These are phyloP conservation scores for Globisporangium solare DNA, from an alignment of 352 stramenopile genomes.

Conservation along the genomic window DNA sequence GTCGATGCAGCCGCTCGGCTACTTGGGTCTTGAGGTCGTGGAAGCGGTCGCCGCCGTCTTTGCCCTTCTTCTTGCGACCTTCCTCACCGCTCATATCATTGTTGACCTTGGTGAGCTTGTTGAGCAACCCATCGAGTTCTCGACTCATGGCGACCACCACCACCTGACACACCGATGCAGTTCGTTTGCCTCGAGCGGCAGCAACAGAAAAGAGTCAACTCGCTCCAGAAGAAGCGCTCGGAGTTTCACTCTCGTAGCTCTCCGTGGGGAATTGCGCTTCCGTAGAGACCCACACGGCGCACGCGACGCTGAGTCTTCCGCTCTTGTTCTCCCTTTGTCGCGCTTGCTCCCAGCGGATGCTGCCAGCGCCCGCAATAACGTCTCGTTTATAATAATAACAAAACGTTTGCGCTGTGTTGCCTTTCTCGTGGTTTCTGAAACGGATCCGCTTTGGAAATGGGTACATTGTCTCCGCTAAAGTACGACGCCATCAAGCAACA, in stretches of 20 bases:
- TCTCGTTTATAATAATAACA: neutral
- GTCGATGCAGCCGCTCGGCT: slow-evolving; percentile 63
- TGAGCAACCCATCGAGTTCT: slow-evolving; percentile 72
- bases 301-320: too few relatives aligned
- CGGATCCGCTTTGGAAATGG: slow-evolving; percentile 1
- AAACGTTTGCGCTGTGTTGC: too few relatives aligned
- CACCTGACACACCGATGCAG: neutral
- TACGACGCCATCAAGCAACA: neutral
- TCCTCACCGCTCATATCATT: slow-evolving; percentile 76
- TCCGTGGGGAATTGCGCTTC: neutral
- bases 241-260: neutral
- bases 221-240: neutral
- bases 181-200: neutral
- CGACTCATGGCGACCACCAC: slow-evolving; percentile 39
- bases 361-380: too few relatives aligned
- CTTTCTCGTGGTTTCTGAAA: slow-evolving; percentile 1
- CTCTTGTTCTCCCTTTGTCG: too few relatives aligned
- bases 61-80: slow-evolving; percentile 59
- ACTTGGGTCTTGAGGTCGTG: slow-evolving; percentile 81
- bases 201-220: neutral
- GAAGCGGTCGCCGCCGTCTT: slow-evolving; percentile 66
- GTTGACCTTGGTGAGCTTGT: slow-evolving; percentile 74
- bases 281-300: too few relatives aligned
- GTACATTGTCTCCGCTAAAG: neutral
- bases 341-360: too few relatives aligned